These are phyloP conservation scores for Cicer chorassanicum DNA, from an alignment of 306 rosid genomes.

Conservation along the genomic window DNA sequence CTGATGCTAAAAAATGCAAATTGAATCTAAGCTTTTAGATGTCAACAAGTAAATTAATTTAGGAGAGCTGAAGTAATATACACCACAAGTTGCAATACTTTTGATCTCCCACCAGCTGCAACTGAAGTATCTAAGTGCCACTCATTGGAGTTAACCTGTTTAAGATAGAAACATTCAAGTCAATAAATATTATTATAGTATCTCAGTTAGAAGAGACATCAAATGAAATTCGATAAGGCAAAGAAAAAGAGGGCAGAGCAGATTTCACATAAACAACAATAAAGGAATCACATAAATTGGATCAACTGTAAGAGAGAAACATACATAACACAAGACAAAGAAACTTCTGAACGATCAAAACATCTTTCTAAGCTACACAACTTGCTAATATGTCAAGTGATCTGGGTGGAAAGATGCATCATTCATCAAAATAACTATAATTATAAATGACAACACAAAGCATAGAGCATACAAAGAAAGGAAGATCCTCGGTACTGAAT, in stretches of 20 bases:
- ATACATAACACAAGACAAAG: conserved; percentile 11
- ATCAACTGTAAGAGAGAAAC: conserved; percentile 7
- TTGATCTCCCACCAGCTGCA: conserved; percentile 97
- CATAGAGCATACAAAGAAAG: conserved; percentile 78
- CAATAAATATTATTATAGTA: not conserved
- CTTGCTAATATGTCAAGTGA: conserved; percentile 18
- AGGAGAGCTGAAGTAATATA: conserved; percentile 70
- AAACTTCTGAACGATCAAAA: conserved; percentile 21
- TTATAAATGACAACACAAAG: conserved; percentile 46
- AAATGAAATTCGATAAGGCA: conserved; percentile 6
- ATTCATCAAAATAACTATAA: conserved; percentile 30
- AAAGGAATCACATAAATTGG: conserved; percentile 14
- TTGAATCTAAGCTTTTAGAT: conserved; percentile 20
- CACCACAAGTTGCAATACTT: conserved; percentile 98
- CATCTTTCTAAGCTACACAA: conserved; percentile 32
- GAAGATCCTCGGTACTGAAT: conserved; percentile 80
- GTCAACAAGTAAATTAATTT: conserved; percentile 11
- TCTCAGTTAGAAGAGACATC: conserved; percentile 29
- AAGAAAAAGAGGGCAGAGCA: conserved; percentile 1
- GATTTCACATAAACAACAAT: conserved; percentile 28
- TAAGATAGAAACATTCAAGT: conserved; percentile 37
- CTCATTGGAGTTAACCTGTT: conserved; percentile 92
- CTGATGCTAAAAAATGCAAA: not conserved
- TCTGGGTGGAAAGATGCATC: conserved; percentile 8
- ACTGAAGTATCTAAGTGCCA: conserved; percentile 98